Base-by-base conservation (phyloP, 345 rosid genomes). In the Arabis hirsuta region DNA sequence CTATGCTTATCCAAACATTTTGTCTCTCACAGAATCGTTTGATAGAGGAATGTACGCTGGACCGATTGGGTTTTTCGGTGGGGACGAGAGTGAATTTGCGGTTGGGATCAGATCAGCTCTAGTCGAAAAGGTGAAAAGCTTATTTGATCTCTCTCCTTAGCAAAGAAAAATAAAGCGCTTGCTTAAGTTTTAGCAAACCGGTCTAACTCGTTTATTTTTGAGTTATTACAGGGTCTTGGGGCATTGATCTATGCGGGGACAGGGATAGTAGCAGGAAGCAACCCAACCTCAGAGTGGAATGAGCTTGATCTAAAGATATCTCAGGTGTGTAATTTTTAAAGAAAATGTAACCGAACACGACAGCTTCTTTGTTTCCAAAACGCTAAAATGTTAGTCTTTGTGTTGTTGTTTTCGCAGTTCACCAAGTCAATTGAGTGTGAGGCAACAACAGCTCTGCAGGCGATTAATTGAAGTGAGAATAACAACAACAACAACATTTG, bases 21-120 rank as follows among this genome's bases (percentile, higher is more conserved):
- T 0, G 34, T 6, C 2, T 32, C 55, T 56, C 7, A 5, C 82
- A 93, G 98, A 93, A 76, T 72, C 82, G 75, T 93, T 90, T 60
- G 98, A 93, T 70, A 82, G 98, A 82, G 97, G 97, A 74, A 93
- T 90, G 97, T 93, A 86, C 71, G 98, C 97, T 51, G 98, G 98
- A 22, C 97, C 98, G 26, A 76, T 93, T 50, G 98, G 98, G 3
- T 93, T 94, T 94, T 89, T 93, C 78, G 97, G 98, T 67, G 97
- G 98, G 20, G 86, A 87, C 19, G 98, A 90, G 80, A 87, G 97
- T 73, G 98, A 93, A 75, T 93, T 93, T 84, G 94, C 97, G 31
- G 98, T 90, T 52, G 98, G 98, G 60, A 90, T 94, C 53, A 83
- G 97, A 81, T 94, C 97, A 58, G 96, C 98, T 43, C 73, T 94